Evolutionary conservation across 305 asterid species (phyloP).

Genomic region (Plantago coronopus): DNA sequence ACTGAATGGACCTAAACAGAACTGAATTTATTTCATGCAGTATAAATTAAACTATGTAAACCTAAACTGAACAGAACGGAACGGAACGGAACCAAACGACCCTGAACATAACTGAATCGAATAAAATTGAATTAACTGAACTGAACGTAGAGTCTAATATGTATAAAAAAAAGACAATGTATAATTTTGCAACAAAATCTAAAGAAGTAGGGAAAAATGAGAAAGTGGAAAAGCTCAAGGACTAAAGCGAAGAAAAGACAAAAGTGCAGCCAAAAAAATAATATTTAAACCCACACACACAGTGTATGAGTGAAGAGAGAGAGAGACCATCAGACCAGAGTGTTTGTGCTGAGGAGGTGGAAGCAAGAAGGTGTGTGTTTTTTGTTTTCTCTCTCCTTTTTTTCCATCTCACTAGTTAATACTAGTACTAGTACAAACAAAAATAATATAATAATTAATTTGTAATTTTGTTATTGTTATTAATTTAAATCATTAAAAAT

Average conservation of each 20-base stretch:
- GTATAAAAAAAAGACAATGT: too few species aligned
- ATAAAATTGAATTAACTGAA: too few species aligned
- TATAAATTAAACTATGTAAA: too few species aligned
- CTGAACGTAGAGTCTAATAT: too few species aligned
- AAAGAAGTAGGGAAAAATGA: background rate
- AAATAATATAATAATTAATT: too few species aligned
- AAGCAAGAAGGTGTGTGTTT: constrained; percentile 8
- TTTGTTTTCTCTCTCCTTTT: constrained; percentile 12
- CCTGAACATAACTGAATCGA: too few species aligned
- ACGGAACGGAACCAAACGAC: too few species aligned
- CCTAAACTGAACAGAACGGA: too few species aligned
- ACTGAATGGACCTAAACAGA: too few species aligned
- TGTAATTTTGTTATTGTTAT: constrained; percentile 8
- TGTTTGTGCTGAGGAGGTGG: constrained; percentile 30
- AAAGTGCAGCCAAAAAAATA: background rate
- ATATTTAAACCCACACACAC: constrained; percentile 9
- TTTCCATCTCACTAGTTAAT: constrained; percentile 12
- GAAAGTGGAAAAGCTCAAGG: background rate
- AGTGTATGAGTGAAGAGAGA: constrained; percentile 25
- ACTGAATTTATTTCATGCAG: too few species aligned
- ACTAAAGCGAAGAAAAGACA: background rate
- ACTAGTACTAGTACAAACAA: too few species aligned
- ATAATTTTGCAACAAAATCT: too few species aligned
- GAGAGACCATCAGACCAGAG: constrained; percentile 24
- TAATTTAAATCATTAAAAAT: background rate